These are phyloP conservation scores for Entonaema liquescens DNA, from an alignment of 495 filamentous ascomycete genomes.

Conservation along the genomic window DNA sequence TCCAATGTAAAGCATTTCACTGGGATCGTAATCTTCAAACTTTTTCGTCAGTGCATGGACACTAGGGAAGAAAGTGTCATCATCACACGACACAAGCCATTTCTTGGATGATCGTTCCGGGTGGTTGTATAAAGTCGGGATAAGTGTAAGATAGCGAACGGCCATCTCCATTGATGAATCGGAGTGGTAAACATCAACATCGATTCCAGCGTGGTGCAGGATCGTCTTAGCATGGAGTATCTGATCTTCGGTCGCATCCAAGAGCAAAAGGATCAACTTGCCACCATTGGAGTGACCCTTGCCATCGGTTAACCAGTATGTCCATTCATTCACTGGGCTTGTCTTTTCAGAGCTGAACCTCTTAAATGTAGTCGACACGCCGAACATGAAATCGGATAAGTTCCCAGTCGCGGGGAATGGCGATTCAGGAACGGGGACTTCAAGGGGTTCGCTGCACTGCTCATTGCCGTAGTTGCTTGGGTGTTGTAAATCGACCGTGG, in stretches of 20 bases:
- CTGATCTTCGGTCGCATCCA: conserved; percentile 54
- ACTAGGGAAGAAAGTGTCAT: conserved; percentile 79
- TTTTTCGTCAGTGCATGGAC: conserved; percentile 65
- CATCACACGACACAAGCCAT: conserved; percentile 76
- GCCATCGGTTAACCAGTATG: conserved; percentile 60
- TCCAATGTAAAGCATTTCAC: conserved; percentile 70
- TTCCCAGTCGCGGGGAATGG: conserved; percentile 57
- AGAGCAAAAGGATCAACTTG: conserved; percentile 55
- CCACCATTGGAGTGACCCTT: conserved; percentile 59
- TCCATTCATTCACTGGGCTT: conserved; percentile 58
- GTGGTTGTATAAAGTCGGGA: conserved; percentile 61
- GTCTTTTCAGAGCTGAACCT: conserved; percentile 54
- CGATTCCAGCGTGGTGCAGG: conserved; percentile 62
- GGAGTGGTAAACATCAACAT: conserved; percentile 69
- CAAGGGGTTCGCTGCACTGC: conserved; percentile 56
- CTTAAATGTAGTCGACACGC: conserved; percentile 58
- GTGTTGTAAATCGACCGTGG: conserved; percentile 52
- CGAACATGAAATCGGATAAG: conserved; percentile 59
- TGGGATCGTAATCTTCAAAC: conserved; percentile 61
- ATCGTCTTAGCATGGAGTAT: conserved; percentile 51
- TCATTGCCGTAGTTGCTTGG: conserved; percentile 52
- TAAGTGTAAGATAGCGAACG: conserved; percentile 62
- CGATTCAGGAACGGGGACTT: conserved; percentile 57
- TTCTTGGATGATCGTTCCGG: conserved; percentile 61
- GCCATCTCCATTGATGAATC: conserved; percentile 69